Evolutionary conservation across 495 filamentous ascomycete genomes (phyloP).

Genomic region (Lentithecium fluviatile): DNA sequence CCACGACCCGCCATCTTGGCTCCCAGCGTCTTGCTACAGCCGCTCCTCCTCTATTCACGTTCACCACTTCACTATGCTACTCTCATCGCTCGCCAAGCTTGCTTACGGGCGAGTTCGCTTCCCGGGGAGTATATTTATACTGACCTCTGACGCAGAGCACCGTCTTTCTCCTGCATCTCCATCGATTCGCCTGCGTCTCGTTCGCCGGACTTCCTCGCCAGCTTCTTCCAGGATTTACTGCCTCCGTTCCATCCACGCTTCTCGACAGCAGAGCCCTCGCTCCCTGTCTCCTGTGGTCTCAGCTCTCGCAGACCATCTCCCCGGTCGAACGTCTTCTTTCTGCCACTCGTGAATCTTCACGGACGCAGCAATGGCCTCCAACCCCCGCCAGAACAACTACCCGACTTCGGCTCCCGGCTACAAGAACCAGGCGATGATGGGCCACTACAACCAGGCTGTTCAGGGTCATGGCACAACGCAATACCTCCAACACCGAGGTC

Average conservation of each 20-base stretch:
- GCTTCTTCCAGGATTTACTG: too few species aligned
- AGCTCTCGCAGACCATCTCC: too few species aligned
- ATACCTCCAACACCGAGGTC: constrained; percentile 33
- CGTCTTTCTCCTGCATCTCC: constrained; percentile 20
- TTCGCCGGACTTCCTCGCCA: background rate
- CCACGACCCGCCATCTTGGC: background rate
- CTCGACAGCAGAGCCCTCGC: too few species aligned
- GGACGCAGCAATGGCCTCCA: constrained; percentile 17
- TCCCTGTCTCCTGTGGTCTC: too few species aligned
- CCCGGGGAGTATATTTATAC: background rate
- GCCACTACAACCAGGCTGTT: constrained; percentile 27
- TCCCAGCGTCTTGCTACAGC: background rate
- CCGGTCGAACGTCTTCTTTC: too few species aligned
- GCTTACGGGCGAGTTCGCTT: too few species aligned
- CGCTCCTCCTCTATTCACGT: background rate
- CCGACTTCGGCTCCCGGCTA: constrained; percentile 23
- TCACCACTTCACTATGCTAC: background rate
- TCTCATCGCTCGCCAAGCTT: background rate
- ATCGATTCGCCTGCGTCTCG: constrained; percentile 3
- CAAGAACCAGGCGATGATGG: constrained; percentile 27
- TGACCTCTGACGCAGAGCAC: constrained; percentile 1
- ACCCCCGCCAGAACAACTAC: constrained; percentile 34
- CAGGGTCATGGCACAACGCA: constrained; percentile 32
- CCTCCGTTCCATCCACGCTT: too few species aligned
- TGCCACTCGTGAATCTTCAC: background rate